Conservation (phyloP, 768 basidiomycete genomes). For the Podaxis pistillaris region DNA sequence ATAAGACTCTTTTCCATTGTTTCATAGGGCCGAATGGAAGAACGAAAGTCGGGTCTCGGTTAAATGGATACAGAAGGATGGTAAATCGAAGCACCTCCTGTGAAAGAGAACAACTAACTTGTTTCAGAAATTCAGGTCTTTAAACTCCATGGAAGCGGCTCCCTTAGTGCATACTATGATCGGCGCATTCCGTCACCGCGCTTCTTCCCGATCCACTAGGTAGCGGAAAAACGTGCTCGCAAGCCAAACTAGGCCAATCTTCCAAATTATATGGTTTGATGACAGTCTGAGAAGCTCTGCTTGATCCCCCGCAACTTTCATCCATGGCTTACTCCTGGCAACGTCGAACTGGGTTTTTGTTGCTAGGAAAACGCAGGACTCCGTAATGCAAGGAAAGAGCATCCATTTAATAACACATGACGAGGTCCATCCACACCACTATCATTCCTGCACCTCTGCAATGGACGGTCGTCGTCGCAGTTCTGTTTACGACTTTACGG, state of each 20-base stretch:
- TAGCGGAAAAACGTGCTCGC: neutral
- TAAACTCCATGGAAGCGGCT: neutral
- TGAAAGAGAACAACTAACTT: neutral
- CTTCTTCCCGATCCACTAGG: neutral
- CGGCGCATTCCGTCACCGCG: neutral
- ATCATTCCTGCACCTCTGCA: neutral
- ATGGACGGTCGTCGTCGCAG: neutral
- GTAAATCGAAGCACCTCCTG: neutral
- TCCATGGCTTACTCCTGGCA: neutral
- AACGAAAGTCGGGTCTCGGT: neutral
- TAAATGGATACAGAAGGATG: neutral
- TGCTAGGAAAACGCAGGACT: neutral
- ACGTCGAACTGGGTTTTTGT: neutral
- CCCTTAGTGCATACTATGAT: neutral
- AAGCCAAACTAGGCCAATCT: neutral
- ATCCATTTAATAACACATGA: neutral
- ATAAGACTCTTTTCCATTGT: neutral
- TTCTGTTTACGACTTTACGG: conserved; percentile 1
- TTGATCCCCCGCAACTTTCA: neutral
- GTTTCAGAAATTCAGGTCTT: neutral
- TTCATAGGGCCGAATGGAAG: neutral
- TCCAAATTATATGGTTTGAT: neutral
- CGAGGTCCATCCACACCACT: neutral
- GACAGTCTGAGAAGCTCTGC: neutral
- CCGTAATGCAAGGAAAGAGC: neutral